Percentiles rank a stretch among this genome's conserved stretches.
These are phyloP conservation scores for Pyrenochaeta sp. DNA, from an alignment of 2,329 filamentous ascomycete species.

Conservation along the genomic window DNA sequence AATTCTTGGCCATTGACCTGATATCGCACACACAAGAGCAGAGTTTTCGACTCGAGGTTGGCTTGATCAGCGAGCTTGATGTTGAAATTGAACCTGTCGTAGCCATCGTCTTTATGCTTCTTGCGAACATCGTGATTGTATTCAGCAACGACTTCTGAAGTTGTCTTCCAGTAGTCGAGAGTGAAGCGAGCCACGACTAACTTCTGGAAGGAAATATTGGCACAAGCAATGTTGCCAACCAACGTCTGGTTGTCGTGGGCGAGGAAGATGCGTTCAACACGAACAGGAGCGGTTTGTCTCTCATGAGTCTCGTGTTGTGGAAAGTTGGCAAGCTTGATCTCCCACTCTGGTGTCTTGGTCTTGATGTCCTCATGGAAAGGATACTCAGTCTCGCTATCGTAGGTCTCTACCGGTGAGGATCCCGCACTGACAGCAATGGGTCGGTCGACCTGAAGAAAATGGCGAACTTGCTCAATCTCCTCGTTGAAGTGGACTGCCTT, in stretches of 20 bases:
- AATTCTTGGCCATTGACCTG: conserved; percentile 81
- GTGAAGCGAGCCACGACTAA: conserved; percentile 91
- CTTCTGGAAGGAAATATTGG: conserved; percentile 91
- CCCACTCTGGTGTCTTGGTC: conserved; percentile 73
- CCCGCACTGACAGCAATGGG: conserved; percentile 96
- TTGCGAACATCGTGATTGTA: conserved; percentile 80
- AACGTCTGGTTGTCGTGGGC: conserved; percentile 87
- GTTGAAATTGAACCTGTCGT: conserved; percentile 91
- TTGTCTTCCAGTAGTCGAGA: conserved; percentile 98
- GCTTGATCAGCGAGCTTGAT: conserved; percentile 92
- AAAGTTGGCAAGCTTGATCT: conserved; percentile 85
- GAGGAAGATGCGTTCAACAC: conserved; percentile 84
- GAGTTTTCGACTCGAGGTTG: conserved; percentile 89
- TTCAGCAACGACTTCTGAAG: conserved; percentile 91
- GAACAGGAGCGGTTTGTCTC: conserved; percentile 72
- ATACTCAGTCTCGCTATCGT: conserved; percentile 88
- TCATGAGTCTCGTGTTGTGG: conserved; percentile 68
- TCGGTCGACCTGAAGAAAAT: conserved; percentile 92
- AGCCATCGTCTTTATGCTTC: conserved; percentile 69
- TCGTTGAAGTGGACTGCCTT: conserved; percentile 99
- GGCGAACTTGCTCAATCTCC: conserved; percentile 92
- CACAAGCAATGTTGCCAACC: conserved; percentile 81
- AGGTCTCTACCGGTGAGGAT: conserved; percentile 87
- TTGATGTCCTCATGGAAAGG: conserved; percentile 71
- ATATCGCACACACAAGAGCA: conserved; percentile 92